Conservation (phyloP, 2,329 filamentous ascomycete species). For the Penicillium sp. region DNA sequence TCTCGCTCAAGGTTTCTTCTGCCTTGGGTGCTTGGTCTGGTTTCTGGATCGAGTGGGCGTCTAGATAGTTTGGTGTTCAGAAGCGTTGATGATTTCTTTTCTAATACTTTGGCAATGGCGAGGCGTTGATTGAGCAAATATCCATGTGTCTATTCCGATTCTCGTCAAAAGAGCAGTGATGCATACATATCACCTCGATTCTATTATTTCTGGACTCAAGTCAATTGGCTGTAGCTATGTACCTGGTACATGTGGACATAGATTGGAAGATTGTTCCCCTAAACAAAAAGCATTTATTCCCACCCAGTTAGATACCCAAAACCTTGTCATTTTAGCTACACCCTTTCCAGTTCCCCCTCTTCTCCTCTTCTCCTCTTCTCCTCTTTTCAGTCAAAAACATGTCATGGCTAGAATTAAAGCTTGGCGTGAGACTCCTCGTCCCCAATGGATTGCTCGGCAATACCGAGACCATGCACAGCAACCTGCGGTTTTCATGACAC, state of each 20-base stretch:
- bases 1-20: constrained; percentile 3
- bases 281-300: too few species aligned
- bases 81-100: constrained; percentile 21
- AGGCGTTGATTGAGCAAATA: constrained; percentile 27
- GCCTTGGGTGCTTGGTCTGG: constrained; percentile 1
- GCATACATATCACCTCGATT: constrained; percentile 5
- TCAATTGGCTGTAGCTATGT: neutral
- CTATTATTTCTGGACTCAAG: neutral
- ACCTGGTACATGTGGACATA: too few species aligned
- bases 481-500: too few species aligned
- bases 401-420: too few species aligned
- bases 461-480: neutral
- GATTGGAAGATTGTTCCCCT: too few species aligned
- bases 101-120: constrained; percentile 21
- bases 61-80: constrained; percentile 27
- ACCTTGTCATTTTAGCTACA: too few species aligned
- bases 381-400: too few species aligned
- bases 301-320: too few species aligned
- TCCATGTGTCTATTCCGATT: constrained; percentile 10
- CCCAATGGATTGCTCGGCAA: too few species aligned
- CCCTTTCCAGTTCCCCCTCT: too few species aligned
- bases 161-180: constrained; percentile 7
- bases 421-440: too few species aligned
- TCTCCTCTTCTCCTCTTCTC: too few species aligned
- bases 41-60: constrained; percentile 6